These are phyloP conservation scores for Hibiscus syriacus DNA, from an alignment of 345 rosid species.

Conservation along the genomic window DNA sequence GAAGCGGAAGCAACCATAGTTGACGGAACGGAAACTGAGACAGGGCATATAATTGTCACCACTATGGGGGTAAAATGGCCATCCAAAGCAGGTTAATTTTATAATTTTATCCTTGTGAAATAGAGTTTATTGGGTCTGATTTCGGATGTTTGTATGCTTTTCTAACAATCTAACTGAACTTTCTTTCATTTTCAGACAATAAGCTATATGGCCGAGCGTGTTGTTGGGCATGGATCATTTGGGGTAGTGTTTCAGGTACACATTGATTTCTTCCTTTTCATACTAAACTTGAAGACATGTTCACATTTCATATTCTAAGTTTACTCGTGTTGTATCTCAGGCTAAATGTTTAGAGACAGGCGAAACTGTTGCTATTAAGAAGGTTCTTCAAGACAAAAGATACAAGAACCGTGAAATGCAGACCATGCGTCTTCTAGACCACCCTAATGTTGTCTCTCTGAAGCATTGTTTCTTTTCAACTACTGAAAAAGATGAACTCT, in stretches of 20 bases:
- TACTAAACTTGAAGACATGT: background rate
- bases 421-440: conserved; percentile 94
- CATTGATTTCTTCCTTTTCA: background rate
- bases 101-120: background rate
- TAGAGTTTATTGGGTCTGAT: background rate
- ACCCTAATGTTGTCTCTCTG: conserved; percentile 81
- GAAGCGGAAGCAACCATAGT: conserved; percentile 86
- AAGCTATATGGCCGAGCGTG: conserved; percentile 97
- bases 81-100: conserved; percentile 60
- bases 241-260: conserved; percentile 91
- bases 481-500: conserved; percentile 82
- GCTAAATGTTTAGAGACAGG: conserved; percentile 97
- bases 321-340: conserved; percentile 25
- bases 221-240: conserved; percentile 93
- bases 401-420: conserved; percentile 97
- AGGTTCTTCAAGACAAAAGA: conserved; percentile 90
- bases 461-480: conserved; percentile 97
- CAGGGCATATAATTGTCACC: conserved; percentile 77
- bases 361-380: conserved; percentile 84
- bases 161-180: background rate
- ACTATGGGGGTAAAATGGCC: conserved; percentile 81
- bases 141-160: conserved; percentile 2
- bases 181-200: conserved; percentile 43
- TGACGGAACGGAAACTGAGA: conserved; percentile 80
- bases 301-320: background rate